Evolutionary conservation across 345 rosid genomes (phyloP).

Genomic region (Arabis hirsuta): DNA sequence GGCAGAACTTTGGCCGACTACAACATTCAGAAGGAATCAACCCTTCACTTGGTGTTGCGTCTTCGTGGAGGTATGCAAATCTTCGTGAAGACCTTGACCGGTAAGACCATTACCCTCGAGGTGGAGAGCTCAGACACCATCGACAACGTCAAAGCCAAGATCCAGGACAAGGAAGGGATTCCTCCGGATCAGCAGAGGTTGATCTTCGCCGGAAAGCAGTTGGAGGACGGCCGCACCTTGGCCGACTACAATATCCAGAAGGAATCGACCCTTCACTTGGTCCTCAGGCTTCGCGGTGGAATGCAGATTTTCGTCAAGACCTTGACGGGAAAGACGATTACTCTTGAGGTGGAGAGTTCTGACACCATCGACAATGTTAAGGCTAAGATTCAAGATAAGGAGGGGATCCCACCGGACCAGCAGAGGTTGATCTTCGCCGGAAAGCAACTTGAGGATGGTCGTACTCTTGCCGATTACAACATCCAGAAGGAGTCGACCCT

Average conservation of each 20-base stretch:
- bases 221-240: conserved; percentile 37
- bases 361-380: conserved; percentile 56
- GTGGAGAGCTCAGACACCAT: conserved; percentile 52
- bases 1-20: conserved; percentile 44
- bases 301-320: conserved; percentile 57
- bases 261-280: conserved; percentile 43
- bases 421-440: conserved; percentile 55
- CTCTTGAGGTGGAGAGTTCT: conserved; percentile 49
- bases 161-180: conserved; percentile 49
- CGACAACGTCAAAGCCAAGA: conserved; percentile 50
- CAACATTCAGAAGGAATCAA: conserved; percentile 48
- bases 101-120: conserved; percentile 49
- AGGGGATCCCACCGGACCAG: conserved; percentile 56
- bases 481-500: conserved; percentile 52
- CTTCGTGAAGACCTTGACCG: conserved; percentile 45
- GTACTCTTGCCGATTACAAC: conserved; percentile 52
- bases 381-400: conserved; percentile 54
- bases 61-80: conserved; percentile 40
- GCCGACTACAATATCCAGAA: conserved; percentile 51
- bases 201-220: conserved; percentile 46
- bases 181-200: conserved; percentile 49
- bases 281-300: conserved; percentile 47
- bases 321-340: conserved; percentile 50
- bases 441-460: conserved; percentile 53
- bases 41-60: conserved; percentile 26